Evolutionary conservation across 805 yeast genomes (phyloP).

Genomic region (Dipodascus geniculatus): DNA sequence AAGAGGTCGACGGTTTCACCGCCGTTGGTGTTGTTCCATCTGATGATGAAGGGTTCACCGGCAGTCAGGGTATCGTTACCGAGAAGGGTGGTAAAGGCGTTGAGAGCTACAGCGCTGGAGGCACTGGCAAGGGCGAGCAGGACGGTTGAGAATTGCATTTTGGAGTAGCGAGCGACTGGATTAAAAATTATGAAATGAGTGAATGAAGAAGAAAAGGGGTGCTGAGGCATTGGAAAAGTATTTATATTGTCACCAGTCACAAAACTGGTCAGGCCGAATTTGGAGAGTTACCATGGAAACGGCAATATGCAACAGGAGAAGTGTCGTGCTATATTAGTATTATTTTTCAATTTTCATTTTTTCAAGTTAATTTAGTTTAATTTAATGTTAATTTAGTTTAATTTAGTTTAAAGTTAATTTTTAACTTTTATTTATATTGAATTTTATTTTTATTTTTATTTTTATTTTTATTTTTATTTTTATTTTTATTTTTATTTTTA

Average conservation of each 20-base stretch:
- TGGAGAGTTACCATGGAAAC: background rate
- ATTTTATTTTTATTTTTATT: too few species aligned
- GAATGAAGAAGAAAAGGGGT: background rate
- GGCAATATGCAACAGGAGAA: too few species aligned
- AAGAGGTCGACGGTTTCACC: slow-evolving; percentile 24
- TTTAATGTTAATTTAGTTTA: too few species aligned
- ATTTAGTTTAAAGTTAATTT: too few species aligned
- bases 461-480: too few species aligned
- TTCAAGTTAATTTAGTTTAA: too few species aligned
- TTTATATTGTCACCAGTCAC: too few species aligned
- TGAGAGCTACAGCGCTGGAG: slow-evolving; percentile 5
- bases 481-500: too few species aligned
- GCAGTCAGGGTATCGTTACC: slow-evolving; percentile 19
- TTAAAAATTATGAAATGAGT: background rate
- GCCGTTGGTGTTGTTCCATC: slow-evolving; percentile 24
- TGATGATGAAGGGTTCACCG: slow-evolving; percentile 20
- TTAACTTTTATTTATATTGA: too few species aligned
- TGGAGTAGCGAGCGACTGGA: background rate
- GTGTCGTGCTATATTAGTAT: too few species aligned
- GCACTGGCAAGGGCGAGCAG: background rate
- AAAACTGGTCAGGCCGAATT: background rate
- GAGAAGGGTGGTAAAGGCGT: slow-evolving; percentile 24
- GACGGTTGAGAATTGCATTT: background rate
- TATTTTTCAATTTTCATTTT: too few species aligned
- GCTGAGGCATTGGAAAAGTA: background rate